phyloP scores from a whole-genome alignment of 306 rosid species.

The Rosa lucieae region DNA sequence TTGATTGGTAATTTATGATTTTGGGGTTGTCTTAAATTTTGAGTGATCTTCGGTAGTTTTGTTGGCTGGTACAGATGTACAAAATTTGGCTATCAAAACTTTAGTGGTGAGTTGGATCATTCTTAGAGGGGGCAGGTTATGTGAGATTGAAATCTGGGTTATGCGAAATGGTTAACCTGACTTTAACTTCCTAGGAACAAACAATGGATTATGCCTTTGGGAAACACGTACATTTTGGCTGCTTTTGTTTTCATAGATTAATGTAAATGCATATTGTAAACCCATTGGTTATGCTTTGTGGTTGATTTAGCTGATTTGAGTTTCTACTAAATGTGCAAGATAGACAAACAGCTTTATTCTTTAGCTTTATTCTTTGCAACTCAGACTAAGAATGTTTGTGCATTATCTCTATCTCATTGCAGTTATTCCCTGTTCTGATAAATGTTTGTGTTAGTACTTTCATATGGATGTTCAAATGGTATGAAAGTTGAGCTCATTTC shows the following conservation, averaged over 20 bases:
- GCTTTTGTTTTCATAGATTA: constrained; percentile 1
- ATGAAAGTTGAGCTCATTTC: no score
- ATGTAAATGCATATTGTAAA: constrained; percentile 11
- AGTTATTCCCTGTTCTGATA: not conserved
- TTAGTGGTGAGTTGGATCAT: not conserved
- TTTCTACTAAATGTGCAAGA: constrained; percentile 50
- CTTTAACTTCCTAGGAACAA: constrained; percentile 23
- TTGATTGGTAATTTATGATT: not conserved
- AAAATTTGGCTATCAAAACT: constrained; percentile 13
- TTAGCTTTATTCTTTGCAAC: constrained; percentile 90
- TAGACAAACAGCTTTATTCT: constrained; percentile 90
- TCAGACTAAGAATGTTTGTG: constrained; percentile 83
- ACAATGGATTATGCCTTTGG: constrained; percentile 14
- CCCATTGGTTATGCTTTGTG: no score
- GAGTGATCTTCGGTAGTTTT: not conserved
- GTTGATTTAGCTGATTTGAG: constrained; percentile 17
- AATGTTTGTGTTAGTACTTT: no score
- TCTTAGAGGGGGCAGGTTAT: constrained; percentile 11
- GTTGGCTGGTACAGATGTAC: not conserved
- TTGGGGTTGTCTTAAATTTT: not conserved
- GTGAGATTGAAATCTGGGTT: not conserved
- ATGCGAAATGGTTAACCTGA: constrained; percentile 24
- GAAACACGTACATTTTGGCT: constrained; percentile 14
- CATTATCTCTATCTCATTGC: constrained; percentile 7
- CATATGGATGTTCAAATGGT: no score